phyloP scores from a whole-genome alignment of 805 yeast genomes.

The Blastobotrys terrestris region DNA sequence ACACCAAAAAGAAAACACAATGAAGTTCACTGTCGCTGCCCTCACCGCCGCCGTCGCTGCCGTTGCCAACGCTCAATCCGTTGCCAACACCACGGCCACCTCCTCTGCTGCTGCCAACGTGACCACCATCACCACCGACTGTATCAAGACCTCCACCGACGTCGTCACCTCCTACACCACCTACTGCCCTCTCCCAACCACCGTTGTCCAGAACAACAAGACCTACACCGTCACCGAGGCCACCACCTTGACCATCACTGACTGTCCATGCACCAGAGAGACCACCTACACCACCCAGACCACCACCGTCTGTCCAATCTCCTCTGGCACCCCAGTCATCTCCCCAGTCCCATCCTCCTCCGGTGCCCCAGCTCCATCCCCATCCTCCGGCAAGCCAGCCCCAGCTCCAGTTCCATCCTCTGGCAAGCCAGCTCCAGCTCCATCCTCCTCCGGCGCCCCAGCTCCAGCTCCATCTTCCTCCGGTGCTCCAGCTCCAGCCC shows the following conservation, averaged over 20 bases:
- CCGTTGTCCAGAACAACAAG: constrained; percentile 54
- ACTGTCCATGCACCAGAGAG: constrained; percentile 76
- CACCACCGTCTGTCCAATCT: constrained; percentile 1
- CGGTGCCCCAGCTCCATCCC: neutral
- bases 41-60: constrained; percentile 2
- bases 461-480: neutral
- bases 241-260: constrained; percentile 79
- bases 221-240: constrained; percentile 73
- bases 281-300: constrained; percentile 6
- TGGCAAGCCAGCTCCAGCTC: neutral
- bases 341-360: neutral
- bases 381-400: neutral
- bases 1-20: constrained; percentile 7
- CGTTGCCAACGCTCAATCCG: neutral
- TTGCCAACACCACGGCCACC: neutral
- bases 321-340: neutral
- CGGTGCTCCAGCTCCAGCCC: neutral
- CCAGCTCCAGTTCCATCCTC: constrained; percentile 1
- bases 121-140: constrained; percentile 36
- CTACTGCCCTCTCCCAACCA: constrained; percentile 76
- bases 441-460: neutral
- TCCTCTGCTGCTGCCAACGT: constrained; percentile 40
- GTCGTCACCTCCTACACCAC: constrained; percentile 72
- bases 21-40: constrained; percentile 24
- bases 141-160: constrained; percentile 26